Conservation (phyloP, 768 basidiomycete genomes). For the Tricholoma sp. region DNA sequence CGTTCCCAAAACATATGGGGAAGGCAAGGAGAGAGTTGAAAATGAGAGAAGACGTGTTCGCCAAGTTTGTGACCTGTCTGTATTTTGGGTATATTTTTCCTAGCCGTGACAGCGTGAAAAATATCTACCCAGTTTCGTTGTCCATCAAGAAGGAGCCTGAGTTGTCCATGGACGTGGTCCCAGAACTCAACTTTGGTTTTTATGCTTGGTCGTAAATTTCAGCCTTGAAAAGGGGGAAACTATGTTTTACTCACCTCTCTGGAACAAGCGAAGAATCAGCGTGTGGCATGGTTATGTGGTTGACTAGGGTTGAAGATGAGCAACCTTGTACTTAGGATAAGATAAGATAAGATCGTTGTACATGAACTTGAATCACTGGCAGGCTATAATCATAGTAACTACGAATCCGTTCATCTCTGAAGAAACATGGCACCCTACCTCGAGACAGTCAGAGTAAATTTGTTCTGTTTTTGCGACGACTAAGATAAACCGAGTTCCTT, state of each 20-base stretch:
- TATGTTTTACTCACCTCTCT: constrained; percentile 27
- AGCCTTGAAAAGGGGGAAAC: not conserved
- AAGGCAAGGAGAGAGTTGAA: constrained; percentile 75
- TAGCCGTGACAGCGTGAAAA: too few species aligned
- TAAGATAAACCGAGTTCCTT: constrained; percentile 1
- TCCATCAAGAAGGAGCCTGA: constrained; percentile 56
- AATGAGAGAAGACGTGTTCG: constrained; percentile 78
- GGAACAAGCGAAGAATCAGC: constrained; percentile 77
- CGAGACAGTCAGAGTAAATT: constrained; percentile 57
- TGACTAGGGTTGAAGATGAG: too few species aligned
- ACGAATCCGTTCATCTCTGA: not conserved
- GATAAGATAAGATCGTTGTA: constrained; percentile 19
- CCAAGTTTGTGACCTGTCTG: constrained; percentile 74
- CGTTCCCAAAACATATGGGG: constrained; percentile 53
- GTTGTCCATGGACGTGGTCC: constrained; percentile 63
- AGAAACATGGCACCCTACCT: constrained; percentile 68
- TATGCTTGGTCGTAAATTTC: constrained; percentile 33
- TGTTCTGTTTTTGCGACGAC: not conserved
- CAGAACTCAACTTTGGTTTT: constrained; percentile 76
- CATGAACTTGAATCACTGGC: not conserved
- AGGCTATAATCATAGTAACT: too few species aligned
- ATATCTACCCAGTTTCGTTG: constrained; percentile 72
- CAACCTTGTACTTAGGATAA: too few species aligned
- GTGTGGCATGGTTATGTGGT: constrained; percentile 66
- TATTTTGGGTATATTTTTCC: not conserved